Evolutionary conservation across 306 rosid species (phyloP).

Genomic region (Pyrus pyrifolia): DNA sequence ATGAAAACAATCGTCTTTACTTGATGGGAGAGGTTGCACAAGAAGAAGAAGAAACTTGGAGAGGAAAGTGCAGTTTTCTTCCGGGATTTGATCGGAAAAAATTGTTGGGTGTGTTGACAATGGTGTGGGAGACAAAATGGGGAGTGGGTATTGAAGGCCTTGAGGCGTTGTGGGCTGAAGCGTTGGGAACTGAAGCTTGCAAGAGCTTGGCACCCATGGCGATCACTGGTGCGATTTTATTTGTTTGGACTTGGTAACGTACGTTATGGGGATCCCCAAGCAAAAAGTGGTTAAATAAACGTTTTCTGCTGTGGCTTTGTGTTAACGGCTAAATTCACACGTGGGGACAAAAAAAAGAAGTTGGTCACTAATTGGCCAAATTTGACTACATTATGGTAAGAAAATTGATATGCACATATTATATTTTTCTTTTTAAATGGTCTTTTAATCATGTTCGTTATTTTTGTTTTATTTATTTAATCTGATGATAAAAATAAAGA

Average conservation of each 20-base stretch:
- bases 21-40: constrained; percentile 11
- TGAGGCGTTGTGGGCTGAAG: constrained; percentile 5
- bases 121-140: constrained; percentile 6
- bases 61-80: neutral
- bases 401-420: too few relatives aligned
- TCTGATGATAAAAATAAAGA: too few relatives aligned
- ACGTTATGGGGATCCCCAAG: neutral
- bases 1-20: constrained; percentile 3
- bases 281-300: neutral
- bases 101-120: neutral
- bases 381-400: too few relatives aligned
- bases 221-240: neutral
- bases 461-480: too few relatives aligned
- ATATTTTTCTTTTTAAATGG: too few relatives aligned
- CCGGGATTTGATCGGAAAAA: neutral
- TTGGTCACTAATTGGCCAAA: neutral
- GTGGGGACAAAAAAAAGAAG: neutral
- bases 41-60: constrained; percentile 15
- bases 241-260: neutral
- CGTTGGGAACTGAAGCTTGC: neutral
- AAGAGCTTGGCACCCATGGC: constrained; percentile 25
- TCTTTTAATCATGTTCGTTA: too few relatives aligned
- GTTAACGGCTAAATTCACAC: neutral
- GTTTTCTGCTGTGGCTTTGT: neutral
- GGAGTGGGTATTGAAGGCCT: constrained; percentile 9